Evolutionary conservation across 2,329 filamentous ascomycete genomes (phyloP).

Genomic region (Myriosclerotinia curreyana): DNA sequence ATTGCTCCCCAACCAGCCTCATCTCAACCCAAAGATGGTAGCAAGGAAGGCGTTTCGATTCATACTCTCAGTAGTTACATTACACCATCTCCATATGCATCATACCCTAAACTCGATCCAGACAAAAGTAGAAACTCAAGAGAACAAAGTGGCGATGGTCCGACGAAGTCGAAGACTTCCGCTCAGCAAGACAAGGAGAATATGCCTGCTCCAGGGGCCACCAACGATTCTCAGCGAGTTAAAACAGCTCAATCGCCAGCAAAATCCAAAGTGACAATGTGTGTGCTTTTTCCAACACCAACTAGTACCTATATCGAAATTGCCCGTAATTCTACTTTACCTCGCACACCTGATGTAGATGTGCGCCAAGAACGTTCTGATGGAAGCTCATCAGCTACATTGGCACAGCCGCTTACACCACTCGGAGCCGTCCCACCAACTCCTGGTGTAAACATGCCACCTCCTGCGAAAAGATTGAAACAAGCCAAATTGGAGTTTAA

Average conservation of each 20-base stretch:
- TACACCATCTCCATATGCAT: constrained; percentile 81
- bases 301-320: constrained; percentile 75
- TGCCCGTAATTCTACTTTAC: constrained; percentile 53
- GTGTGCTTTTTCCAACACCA: constrained; percentile 81
- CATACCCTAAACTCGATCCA: constrained; percentile 60
- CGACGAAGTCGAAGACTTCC: constrained; percentile 32
- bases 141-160: constrained; percentile 37
- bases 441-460: constrained; percentile 54
- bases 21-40: constrained; percentile 51
- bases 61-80: constrained; percentile 90
- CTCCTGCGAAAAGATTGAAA: constrained; percentile 66
- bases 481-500: constrained; percentile 73
- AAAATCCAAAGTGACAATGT: constrained; percentile 68
- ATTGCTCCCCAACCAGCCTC: constrained; percentile 58
- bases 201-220: constrained; percentile 51
- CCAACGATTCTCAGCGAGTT: constrained; percentile 46
- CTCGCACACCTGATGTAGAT: constrained; percentile 59
- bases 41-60: constrained; percentile 74
- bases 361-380: constrained; percentile 42
- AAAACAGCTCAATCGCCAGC: constrained; percentile 43
- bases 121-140: constrained; percentile 38
- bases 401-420: constrained; percentile 55
- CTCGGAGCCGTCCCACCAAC: constrained; percentile 61
- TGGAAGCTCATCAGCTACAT: constrained; percentile 43
- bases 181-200: constrained; percentile 57